Evolutionary conservation across 169 alveolate genomes (phyloP).

Genomic region (Eimeria tenella): DNA sequence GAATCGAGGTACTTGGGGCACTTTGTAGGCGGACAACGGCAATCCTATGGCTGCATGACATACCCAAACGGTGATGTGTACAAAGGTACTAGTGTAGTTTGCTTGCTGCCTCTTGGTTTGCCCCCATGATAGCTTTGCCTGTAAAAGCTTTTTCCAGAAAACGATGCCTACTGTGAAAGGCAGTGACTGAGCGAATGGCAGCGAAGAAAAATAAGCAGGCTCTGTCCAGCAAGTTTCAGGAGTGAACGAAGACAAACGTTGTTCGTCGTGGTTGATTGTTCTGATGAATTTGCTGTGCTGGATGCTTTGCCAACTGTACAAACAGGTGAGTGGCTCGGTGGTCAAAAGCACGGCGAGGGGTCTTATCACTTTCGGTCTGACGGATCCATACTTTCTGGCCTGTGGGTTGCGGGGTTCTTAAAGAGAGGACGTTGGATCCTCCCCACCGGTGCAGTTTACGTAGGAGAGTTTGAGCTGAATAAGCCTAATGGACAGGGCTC

Average conservation of each 20-base stretch:
- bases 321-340: slow-evolving; percentile 76
- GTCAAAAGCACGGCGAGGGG: slow-evolving; percentile 76
- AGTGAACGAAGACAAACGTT: too few relatives aligned
- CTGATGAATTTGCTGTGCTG: too few relatives aligned
- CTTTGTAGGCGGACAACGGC: slow-evolving; percentile 66
- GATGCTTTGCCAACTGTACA: neutral
- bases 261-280: too few relatives aligned
- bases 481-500: slow-evolving; percentile 75
- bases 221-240: too few relatives aligned
- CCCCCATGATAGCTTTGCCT: too few relatives aligned
- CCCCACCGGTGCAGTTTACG: slow-evolving; percentile 72
- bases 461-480: slow-evolving; percentile 69
- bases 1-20: slow-evolving; percentile 70
- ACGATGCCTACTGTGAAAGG: too few relatives aligned
- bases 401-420: slow-evolving; percentile 63
- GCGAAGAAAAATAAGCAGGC: too few relatives aligned
- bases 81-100: neutral
- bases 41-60: slow-evolving; percentile 56
- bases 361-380: slow-evolving; percentile 73
- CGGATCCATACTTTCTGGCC: slow-evolving; percentile 63
- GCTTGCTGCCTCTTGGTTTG: neutral
- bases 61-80: slow-evolving; percentile 75
- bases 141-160: too few relatives aligned
- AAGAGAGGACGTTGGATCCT: slow-evolving; percentile 75
- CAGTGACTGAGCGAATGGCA: too few relatives aligned